These are phyloP conservation scores for Scalesia atractyloides DNA, from an alignment of 129 eudicot species.

Conservation along the genomic window DNA sequence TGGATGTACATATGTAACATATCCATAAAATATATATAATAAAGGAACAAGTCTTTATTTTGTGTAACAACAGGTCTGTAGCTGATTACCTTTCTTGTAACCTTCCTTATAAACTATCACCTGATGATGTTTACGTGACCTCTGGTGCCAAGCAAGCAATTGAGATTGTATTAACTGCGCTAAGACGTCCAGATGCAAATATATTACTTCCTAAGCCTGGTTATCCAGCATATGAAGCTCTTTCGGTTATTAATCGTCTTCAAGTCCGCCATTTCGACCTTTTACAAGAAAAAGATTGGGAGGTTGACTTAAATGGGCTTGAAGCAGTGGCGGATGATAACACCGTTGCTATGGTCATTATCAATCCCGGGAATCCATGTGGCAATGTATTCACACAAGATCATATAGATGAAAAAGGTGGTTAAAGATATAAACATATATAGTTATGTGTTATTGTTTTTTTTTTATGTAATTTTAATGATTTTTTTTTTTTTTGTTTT, in stretches of 20 bases:
- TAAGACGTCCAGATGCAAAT: slow-evolving; percentile 38
- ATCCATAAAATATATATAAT: too few relatives aligned
- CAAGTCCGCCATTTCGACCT: slow-evolving; percentile 42
- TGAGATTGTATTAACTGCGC: slow-evolving; percentile 29
- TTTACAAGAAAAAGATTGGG: slow-evolving; percentile 36
- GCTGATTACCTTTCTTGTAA: slow-evolving; percentile 34
- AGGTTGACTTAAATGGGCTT: slow-evolving; percentile 35
- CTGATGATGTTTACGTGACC: slow-evolving; percentile 38
- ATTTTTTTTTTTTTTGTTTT: not conserved
- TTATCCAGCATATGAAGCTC: slow-evolving; percentile 42
- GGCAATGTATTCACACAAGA: slow-evolving; percentile 34
- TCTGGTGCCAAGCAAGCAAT: slow-evolving; percentile 43
- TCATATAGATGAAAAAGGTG: slow-evolving; percentile 39
- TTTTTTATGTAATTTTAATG: not conserved
- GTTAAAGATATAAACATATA: not conserved
- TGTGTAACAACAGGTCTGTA: slow-evolving; percentile 28
- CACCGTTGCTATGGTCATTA: slow-evolving; percentile 40
- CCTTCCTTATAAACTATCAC: slow-evolving; percentile 38
- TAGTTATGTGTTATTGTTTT: not conserved
- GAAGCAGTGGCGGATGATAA: slow-evolving; percentile 31
- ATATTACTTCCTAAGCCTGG: slow-evolving; percentile 44
- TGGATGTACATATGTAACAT: not conserved
- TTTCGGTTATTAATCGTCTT: slow-evolving; percentile 24
- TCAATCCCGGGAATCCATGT: slow-evolving; percentile 46
- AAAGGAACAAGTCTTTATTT: not conserved